Conservation (phyloP, 139 green algal species). For the Edaphochlamys debaryana region DNA sequence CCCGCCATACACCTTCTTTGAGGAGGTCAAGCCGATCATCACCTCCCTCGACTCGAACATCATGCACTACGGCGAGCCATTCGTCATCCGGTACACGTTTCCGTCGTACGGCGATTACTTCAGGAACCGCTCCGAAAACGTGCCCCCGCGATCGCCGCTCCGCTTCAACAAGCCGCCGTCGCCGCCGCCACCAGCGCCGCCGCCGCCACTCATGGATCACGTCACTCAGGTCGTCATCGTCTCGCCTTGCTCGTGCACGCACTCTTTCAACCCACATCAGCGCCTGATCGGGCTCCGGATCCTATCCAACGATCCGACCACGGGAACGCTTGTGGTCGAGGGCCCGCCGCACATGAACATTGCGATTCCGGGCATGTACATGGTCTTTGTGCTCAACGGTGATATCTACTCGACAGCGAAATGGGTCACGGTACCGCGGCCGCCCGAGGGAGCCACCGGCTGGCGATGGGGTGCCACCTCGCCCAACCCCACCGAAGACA, state of each 20-base stretch:
- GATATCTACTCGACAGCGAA: background rate
- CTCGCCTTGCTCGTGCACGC: slow-evolving; percentile 35
- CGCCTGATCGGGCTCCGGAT: slow-evolving; percentile 30
- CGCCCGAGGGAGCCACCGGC: too few relatives aligned
- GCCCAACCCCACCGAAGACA: too few relatives aligned
- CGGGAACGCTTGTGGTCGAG: background rate
- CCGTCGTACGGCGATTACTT: too few relatives aligned
- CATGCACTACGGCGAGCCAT: slow-evolving; percentile 3
- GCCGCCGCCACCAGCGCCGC: too few relatives aligned
- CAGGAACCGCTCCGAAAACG: too few relatives aligned
- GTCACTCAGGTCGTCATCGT: slow-evolving; percentile 24
- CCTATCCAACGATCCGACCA: background rate
- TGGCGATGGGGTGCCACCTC: background rate
- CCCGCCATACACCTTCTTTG: slow-evolving; percentile 31
- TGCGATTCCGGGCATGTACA: slow-evolving; percentile 24
- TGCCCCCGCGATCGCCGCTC: too few relatives aligned
- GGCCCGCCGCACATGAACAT: slow-evolving; percentile 26
- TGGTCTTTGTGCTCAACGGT: slow-evolving; percentile 40
- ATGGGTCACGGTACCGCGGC: background rate
- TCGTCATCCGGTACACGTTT: slow-evolving; percentile 17
- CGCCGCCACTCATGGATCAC: background rate
- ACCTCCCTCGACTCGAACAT: background rate
- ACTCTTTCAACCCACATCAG: slow-evolving; percentile 51
- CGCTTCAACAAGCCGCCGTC: too few relatives aligned
- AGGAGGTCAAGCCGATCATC: slow-evolving; percentile 1